Conservation (phyloP, 169 alveolate genomes). For the Plasmodium inui region DNA sequence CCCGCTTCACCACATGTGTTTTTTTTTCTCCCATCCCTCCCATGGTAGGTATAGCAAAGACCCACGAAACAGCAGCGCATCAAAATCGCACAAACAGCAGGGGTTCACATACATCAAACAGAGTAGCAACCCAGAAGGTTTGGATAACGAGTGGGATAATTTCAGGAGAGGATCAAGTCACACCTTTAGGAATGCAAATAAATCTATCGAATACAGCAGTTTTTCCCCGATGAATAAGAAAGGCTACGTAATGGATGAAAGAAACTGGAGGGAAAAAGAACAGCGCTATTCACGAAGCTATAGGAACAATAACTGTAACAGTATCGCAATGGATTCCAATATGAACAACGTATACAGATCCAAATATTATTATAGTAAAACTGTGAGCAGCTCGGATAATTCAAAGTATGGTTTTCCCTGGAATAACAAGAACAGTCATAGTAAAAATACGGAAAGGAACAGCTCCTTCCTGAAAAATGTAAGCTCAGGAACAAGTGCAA, state of each 20-base stretch:
- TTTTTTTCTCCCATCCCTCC: background rate
- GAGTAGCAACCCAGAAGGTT: background rate
- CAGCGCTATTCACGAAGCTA: background rate
- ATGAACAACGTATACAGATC: background rate
- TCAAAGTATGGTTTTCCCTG: constrained; percentile 17
- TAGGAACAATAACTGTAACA: constrained; percentile 13
- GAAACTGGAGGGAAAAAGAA: constrained; percentile 42
- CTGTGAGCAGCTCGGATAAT: constrained; percentile 40
- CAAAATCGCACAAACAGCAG: constrained; percentile 5
- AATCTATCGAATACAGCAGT: background rate
- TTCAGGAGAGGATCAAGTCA: constrained; percentile 40
- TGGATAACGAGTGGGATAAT: constrained; percentile 5
- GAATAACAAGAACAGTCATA: constrained; percentile 13
- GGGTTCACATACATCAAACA: background rate
- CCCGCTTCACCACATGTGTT: background rate
- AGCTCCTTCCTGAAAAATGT: background rate
- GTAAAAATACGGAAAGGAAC: background rate
- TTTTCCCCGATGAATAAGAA: constrained; percentile 37
- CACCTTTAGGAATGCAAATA: constrained; percentile 41
- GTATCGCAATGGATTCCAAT: constrained; percentile 10
- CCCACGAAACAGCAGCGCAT: background rate
- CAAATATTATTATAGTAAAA: constrained; percentile 40
- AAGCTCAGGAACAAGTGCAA: constrained; percentile 3
- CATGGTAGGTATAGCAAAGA: background rate
- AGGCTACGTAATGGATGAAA: background rate